Conservation (phyloP, 2,329 filamentous ascomycete genomes). For the Calycina herbarum region DNA sequence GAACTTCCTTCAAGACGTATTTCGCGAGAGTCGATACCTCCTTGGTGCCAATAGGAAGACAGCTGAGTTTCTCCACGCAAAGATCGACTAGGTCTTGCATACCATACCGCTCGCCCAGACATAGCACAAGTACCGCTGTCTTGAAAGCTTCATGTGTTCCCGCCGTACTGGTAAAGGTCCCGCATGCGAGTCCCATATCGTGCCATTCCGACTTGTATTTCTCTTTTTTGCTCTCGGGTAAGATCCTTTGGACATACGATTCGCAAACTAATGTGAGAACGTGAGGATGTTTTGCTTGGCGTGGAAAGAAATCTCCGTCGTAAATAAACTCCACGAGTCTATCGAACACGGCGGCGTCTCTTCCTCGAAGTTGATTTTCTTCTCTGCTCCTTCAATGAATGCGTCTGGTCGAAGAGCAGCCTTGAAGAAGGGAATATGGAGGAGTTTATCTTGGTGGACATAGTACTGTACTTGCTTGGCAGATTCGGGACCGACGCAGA, state of each 20-base stretch:
- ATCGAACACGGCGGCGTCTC: neutral
- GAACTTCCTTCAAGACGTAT: neutral
- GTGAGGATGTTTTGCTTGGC: neutral
- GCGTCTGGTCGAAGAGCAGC: neutral
- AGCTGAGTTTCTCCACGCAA: neutral
- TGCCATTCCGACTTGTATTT: too few species aligned
- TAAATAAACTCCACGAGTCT: conserved; percentile 1
- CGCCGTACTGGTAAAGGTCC: neutral
- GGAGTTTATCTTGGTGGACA: conserved; percentile 2
- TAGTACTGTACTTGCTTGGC: neutral
- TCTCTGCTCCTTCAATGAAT: neutral
- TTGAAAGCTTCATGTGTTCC: neutral
- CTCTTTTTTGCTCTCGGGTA: neutral
- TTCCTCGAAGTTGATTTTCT: conserved; percentile 7
- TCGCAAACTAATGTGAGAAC: too few species aligned
- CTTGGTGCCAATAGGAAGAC: neutral
- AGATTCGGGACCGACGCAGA: neutral
- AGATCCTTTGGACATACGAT: too few species aligned
- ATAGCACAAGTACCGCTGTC: neutral
- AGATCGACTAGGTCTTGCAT: neutral
- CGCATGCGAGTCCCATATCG: neutral
- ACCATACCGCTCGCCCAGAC: neutral
- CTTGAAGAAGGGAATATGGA: conserved; percentile 9
- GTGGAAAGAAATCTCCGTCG: conserved; percentile 1
- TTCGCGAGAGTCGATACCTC: neutral